A percentile compares a stretch with the other conserved stretches of the same genome.
These are phyloP conservation scores for Zygotorulaspora chibaensis DNA, from an alignment of 805 yeast genomes.

Conservation along the genomic window DNA sequence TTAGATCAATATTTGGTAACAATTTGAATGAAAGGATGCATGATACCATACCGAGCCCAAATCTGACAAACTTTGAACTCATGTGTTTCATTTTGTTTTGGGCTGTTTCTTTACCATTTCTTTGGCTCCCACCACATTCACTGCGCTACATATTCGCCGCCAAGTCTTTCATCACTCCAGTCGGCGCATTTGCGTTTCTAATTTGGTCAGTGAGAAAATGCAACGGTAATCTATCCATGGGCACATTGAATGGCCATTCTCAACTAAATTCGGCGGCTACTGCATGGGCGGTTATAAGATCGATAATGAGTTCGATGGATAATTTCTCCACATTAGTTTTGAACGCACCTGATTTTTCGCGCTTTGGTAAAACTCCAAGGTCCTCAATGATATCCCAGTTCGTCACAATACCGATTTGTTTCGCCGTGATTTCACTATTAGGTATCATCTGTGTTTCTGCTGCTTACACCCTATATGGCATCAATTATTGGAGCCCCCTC, in stretches of 20 bases:
- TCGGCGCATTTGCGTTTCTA: conserved; percentile 78
- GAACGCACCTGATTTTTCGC: conserved; percentile 85
- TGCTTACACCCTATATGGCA: conserved; percentile 60
- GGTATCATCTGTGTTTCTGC: conserved; percentile 85
- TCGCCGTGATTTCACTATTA: conserved; percentile 75
- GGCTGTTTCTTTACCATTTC: conserved; percentile 71
- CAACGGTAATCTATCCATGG: conserved; percentile 47
- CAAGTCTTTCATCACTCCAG: conserved; percentile 73
- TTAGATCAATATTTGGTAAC: conserved; percentile 70
- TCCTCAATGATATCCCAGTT: conserved; percentile 55
- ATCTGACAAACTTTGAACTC: conserved; percentile 66
- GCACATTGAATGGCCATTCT: conserved; percentile 21
- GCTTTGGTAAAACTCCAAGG: conserved; percentile 62
- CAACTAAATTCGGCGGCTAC: conserved; percentile 42
- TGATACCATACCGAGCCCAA: conserved; percentile 53
- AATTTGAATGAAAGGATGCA: conserved; percentile 59
- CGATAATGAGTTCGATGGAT: conserved; percentile 76
- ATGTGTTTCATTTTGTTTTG: conserved; percentile 78
- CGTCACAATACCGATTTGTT: conserved; percentile 68
- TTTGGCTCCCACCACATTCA: conserved; percentile 79
- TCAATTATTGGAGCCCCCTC: conserved; percentile 78
- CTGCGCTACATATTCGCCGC: conserved; percentile 80
- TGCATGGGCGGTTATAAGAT: conserved; percentile 78
- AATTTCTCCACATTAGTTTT: conserved; percentile 86
- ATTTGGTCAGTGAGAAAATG: conserved; percentile 83